Percentiles rank a stretch among this genome's conserved stretches.
phyloP scores from a whole-genome alignment of 2,329 filamentous ascomycete genomes.

The Aspergillus sp. region DNA sequence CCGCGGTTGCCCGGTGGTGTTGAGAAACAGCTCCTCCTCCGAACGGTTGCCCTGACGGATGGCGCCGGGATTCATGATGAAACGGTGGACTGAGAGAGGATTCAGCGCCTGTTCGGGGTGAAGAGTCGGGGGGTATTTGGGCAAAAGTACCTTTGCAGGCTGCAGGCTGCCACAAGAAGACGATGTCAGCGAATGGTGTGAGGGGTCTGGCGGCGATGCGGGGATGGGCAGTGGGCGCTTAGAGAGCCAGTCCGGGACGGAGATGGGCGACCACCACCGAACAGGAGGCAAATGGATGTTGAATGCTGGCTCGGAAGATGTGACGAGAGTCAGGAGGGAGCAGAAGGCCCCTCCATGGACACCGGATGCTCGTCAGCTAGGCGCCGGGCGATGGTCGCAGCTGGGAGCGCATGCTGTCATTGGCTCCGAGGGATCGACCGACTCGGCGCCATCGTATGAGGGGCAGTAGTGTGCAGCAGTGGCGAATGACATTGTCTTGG shows the following conservation, averaged over 20 bases:
- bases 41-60: constrained; percentile 65
- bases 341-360: neutral
- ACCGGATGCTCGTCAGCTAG: constrained; percentile 7
- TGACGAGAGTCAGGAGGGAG: neutral
- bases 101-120: constrained; percentile 1
- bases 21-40: constrained; percentile 77
- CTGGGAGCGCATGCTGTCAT: constrained; percentile 13
- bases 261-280: neutral
- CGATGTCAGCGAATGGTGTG: too few relatives aligned
- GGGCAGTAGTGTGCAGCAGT: constrained; percentile 4
- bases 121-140: neutral
- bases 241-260: neutral
- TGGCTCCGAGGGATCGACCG: constrained; percentile 8
- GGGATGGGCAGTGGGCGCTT: neutral
- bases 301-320: too few relatives aligned
- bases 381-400: constrained; percentile 14
- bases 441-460: constrained; percentile 7
- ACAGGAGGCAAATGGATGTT: neutral
- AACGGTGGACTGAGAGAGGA: neutral
- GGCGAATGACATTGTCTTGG: neutral
- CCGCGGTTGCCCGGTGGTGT: constrained; percentile 31
- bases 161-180: too few relatives aligned
- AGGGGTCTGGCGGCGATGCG: neutral
- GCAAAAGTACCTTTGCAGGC: neutral
- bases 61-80: constrained; percentile 44